These are phyloP conservation scores for Gentiana straminea DNA, from an alignment of 257 asterid genomes.

Conservation along the genomic window DNA sequence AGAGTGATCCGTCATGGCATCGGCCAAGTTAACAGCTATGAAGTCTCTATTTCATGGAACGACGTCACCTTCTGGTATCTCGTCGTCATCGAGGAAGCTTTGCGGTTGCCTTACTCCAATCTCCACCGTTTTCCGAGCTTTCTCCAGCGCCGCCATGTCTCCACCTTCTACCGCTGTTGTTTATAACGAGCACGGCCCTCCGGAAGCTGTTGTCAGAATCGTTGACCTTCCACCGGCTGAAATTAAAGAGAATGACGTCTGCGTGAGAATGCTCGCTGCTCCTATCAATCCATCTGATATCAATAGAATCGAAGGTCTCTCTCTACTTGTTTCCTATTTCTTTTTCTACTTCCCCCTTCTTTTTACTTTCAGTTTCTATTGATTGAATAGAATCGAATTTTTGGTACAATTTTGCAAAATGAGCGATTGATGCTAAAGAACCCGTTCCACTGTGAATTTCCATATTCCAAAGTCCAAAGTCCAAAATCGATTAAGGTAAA, in stretches of 20 bases:
- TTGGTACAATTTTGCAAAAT: no score
- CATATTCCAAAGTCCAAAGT: no score
- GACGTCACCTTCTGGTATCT: constrained; percentile 1
- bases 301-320: constrained; percentile 75
- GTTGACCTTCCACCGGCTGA: constrained; percentile 62
- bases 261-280: constrained; percentile 93
- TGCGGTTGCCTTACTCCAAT: constrained; percentile 9
- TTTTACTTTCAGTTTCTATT: no score
- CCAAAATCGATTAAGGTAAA: no score
- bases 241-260: constrained; percentile 63
- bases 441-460: no score
- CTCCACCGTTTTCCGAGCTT: constrained; percentile 27
- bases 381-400: no score
- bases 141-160: constrained; percentile 41
- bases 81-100: constrained; percentile 9
- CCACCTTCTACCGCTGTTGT: constrained; percentile 89
- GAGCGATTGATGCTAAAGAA: no score
- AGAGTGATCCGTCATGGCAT: constrained; percentile 25
- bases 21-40: constrained; percentile 22
- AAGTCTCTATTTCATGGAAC: constrained; percentile 22
- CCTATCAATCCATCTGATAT: constrained; percentile 97
- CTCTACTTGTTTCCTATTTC: neutral
- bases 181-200: constrained; percentile 83
- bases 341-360: no score
- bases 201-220: constrained; percentile 60